phyloP scores from a whole-genome alignment of 805 yeast genomes.

The Metschnikowia matae region DNA sequence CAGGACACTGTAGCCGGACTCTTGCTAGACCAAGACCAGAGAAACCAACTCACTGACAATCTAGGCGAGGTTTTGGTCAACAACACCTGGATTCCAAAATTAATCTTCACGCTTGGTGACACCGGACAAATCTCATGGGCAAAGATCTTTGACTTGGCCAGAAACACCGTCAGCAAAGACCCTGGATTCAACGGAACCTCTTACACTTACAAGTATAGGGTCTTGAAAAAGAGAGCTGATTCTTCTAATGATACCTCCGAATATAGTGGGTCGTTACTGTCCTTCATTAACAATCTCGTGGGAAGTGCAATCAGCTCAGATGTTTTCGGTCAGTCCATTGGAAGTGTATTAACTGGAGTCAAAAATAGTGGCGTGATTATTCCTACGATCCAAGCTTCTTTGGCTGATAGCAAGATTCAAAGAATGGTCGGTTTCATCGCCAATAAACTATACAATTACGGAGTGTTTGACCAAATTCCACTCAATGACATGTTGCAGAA shows the following conservation, averaged over 20 bases:
- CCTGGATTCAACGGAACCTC: slow-evolving; percentile 19
- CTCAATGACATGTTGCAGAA: slow-evolving; percentile 19
- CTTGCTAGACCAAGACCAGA: slow-evolving; percentile 28
- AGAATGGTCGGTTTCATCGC: slow-evolving; percentile 21
- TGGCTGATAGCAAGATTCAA: slow-evolving; percentile 20
- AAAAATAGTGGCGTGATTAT: slow-evolving; percentile 28
- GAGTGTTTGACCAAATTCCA: slow-evolving; percentile 31
- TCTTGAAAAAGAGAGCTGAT: slow-evolving; percentile 3
- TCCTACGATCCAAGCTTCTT: slow-evolving; percentile 24
- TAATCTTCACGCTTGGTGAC: slow-evolving; percentile 31
- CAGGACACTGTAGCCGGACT: slow-evolving; percentile 22
- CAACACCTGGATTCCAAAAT: slow-evolving; percentile 27
- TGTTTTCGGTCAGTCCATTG: slow-evolving; percentile 19
- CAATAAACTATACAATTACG: slow-evolving; percentile 29
- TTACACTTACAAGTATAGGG: slow-evolving; percentile 1
- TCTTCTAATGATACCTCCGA: slow-evolving; percentile 7
- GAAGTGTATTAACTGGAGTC: slow-evolving; percentile 26
- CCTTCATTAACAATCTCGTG: slow-evolving; percentile 29
- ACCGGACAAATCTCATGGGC: slow-evolving; percentile 28
- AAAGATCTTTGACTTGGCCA: slow-evolving; percentile 27
- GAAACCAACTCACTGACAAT: slow-evolving; percentile 22
- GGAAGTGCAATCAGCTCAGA: slow-evolving; percentile 22
- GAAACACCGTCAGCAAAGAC: slow-evolving; percentile 28
- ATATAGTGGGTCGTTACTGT: slow-evolving; percentile 29
- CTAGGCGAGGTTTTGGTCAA: slow-evolving; percentile 26